Evolutionary conservation across 805 yeast genomes (phyloP), one percentile per base, ranked within the genome.

Genomic region (Lachancea thermotolerans): DNA sequence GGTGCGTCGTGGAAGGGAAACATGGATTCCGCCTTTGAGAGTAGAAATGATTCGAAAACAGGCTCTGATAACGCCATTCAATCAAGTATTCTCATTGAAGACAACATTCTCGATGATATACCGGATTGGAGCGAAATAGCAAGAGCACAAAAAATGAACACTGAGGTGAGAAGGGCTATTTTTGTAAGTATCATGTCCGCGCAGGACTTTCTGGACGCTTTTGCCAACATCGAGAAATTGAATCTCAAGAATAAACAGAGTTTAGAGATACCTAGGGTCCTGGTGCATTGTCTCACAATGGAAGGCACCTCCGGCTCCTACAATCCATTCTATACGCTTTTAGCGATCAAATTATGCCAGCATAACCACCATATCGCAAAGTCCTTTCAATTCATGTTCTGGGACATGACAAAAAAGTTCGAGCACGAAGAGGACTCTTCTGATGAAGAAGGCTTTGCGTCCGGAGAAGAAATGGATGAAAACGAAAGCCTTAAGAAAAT

Each of bases 1-100:
- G 99, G 99, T 41, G 86, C 98, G 1, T 96, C 99, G 0, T 93
- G 97, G 96, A 86, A 80, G 57, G 96, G 96, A 2, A 67, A 70
- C 45, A 71, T 66, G 37, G 61, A 54, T 4, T 49, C 54, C 7
- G 60, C 61, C 2, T 56, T 61, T 25, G 62, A 58, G 17, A 59
- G 54, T 17, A 46, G 54, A n/a, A 47, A 41, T 18, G 51, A 51
- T 14, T 48, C 49, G 31, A 31, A 37, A 5, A 58, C 59, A 2
- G 71, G 70, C 36, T 16, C 38, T 2, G 34, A 11, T 10, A 21
- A 11, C 11, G 15, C 10, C n/a, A 35, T 39, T 3, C 27, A 14
- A 12, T 68, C 67, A 3, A 74, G 74, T 41, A 59, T 69, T 3
- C 65, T 64, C 3, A 72, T 74, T 1, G 72, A 79, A 46, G 78